Percentiles rank a stretch among this genome's conserved stretches.
Conservation (phyloP, 495 filamentous ascomycete species). For the Annulohypoxylon nitens region DNA sequence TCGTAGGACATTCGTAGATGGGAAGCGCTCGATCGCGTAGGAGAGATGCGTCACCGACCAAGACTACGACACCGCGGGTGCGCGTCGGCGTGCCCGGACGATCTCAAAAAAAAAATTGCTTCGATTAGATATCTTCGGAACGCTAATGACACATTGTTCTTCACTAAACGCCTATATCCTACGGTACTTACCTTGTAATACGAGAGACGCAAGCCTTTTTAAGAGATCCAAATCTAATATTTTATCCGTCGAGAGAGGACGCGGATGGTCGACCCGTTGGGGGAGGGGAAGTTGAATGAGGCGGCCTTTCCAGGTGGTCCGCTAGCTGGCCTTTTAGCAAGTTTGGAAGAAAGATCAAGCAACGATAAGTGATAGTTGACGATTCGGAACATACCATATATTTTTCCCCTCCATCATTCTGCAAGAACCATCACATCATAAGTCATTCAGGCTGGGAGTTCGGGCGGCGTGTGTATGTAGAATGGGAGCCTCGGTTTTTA, state of each 20-base stretch:
- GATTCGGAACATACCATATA: constrained; percentile 32
- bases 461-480: constrained; percentile 44
- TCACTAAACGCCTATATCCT: constrained; percentile 40
- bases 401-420: constrained; percentile 23
- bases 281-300: constrained; percentile 17
- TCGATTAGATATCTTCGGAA: constrained; percentile 34
- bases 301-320: constrained; percentile 4
- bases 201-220: constrained; percentile 39
- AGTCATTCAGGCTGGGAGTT: constrained; percentile 39
- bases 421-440: constrained; percentile 37
- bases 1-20: neutral
- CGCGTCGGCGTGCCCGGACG: constrained; percentile 24
- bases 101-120: constrained; percentile 30
- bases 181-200: constrained; percentile 44
- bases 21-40: constrained; percentile 1
- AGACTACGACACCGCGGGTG: constrained; percentile 22
- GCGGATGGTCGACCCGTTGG: constrained; percentile 15
- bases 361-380: constrained; percentile 22
- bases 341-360: constrained; percentile 39
- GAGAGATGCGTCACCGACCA: constrained; percentile 9
- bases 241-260: constrained; percentile 32
- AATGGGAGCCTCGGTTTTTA: constrained; percentile 30
- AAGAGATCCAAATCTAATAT: constrained; percentile 39
- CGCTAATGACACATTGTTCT: constrained; percentile 45
- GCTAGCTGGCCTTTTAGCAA: constrained; percentile 11